Percentiles rank a stretch among this genome's conserved stretches.
These are phyloP conservation scores for Fimicolochytrium jonesii DNA, from an alignment of 192 early-diverging fungal species.

Conservation along the genomic window DNA sequence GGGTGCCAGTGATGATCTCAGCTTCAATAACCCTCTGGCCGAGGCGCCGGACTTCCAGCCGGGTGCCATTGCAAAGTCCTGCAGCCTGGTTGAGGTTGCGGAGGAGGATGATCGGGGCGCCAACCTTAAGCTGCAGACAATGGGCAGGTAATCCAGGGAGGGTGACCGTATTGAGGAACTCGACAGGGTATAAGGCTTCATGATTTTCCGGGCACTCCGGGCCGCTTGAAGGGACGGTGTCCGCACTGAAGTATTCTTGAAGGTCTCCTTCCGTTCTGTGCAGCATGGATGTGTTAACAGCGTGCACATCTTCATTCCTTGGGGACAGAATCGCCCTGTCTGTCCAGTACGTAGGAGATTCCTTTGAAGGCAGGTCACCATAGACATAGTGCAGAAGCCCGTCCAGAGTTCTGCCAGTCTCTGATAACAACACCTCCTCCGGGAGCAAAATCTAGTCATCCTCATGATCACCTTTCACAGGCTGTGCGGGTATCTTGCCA, in stretches of 20 bases:
- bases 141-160: neutral
- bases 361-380: too few species aligned
- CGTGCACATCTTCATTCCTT: neutral
- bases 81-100: neutral
- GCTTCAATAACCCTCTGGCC: neutral
- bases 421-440: too few species aligned
- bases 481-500: neutral
- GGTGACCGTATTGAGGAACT: neutral
- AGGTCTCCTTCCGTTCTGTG: too few species aligned
- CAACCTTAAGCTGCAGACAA: neutral
- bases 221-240: too few species aligned
- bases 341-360: too few species aligned
- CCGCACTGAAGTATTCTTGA: too few species aligned
- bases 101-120: neutral
- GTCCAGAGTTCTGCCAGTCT: too few species aligned
- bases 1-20: neutral
- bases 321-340: neutral
- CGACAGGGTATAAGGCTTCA: too few species aligned
- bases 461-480: neutral
- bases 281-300: too few species aligned
- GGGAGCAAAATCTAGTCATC: neutral
- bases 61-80: slow-evolving; percentile 2
- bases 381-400: too few species aligned
- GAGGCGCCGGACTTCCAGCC: neutral
- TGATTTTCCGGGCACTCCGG: too few species aligned